Base-by-base conservation (phyloP, 2,329 filamentous ascomycete species). In the Fusarium devonianum region DNA sequence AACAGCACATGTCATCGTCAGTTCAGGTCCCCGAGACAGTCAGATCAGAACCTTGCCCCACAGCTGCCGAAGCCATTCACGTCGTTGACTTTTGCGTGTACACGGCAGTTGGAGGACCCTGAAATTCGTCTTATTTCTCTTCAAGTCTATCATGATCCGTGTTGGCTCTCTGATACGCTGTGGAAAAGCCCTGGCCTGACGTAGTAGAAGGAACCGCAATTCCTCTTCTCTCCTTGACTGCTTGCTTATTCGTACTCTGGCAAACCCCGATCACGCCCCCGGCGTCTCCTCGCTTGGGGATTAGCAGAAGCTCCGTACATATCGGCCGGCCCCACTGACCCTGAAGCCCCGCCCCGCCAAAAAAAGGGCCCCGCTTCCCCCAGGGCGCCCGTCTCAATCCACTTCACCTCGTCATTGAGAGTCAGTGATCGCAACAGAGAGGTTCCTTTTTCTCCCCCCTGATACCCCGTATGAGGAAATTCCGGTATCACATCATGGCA, bases 1-100 rank as follows among this genome's bases (percentile, higher is more conserved):
- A 48, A 50, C 39, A 41, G 55, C 51, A 52, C 51, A 47, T 59
- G 51, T 59, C n/a, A n/a, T n/a, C 46, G 56, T 60, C 56, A 60
- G 56, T 49, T 33, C 29, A 40, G 38, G 40, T 38, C 14, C 41
- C n/a, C n/a, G n/a, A n/a, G n/a, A n/a, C n/a, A n/a, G n/a, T n/a
- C 33, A 49, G 41, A 44, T 33, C 40, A 29, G 41, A 21, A n/a
- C 19, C 16, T 23, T 26, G 46, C 46, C 56, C 51, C 56, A 53
- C 41, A 40, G 50, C 30, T 30, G 23, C 26, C 18, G 34, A 53
- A 56, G 46, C 28, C 35, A 34, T 56, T 44, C 38, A 44, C 39
- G 29, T 56, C 47, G 32, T 32, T 41, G 51, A 45, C 45, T 49
- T 17, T 37, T 12, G 3, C 22, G 14, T 44, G 41, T 38, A 56